Conservation (phyloP, 257 asterid species). For the Galeopsis tetrahit region DNA sequence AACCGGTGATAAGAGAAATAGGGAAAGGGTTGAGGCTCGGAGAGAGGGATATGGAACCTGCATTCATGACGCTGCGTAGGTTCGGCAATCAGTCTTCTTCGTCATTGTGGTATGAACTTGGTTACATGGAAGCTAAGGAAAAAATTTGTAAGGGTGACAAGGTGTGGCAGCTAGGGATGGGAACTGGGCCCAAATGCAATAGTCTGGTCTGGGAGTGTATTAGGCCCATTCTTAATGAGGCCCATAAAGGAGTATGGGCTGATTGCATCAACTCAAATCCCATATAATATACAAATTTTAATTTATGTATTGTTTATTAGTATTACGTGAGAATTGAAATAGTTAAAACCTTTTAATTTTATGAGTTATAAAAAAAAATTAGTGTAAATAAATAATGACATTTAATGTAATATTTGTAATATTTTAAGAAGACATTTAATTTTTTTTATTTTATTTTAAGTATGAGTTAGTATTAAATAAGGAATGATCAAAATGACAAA, state of each 20-base stretch:
- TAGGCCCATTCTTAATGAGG: conserved; percentile 56
- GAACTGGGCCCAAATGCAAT: conserved; percentile 76
- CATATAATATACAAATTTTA: too few species aligned
- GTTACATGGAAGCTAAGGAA: conserved; percentile 71
- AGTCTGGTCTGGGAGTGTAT: conserved; percentile 67
- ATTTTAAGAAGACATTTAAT: too few species aligned
- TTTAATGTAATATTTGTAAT: too few species aligned
- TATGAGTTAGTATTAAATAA: too few species aligned
- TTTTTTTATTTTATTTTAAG: too few species aligned
- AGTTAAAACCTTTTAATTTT: too few species aligned
- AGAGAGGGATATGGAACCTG: conserved; percentile 59
- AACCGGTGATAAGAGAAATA: conserved; percentile 67
- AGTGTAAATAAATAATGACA: too few species aligned
- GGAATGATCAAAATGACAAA: too few species aligned
- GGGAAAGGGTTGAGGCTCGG: conserved; percentile 57
- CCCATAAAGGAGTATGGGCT: conserved; percentile 67
- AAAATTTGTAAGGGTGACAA: conserved; percentile 65
- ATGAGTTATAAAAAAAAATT: too few species aligned
- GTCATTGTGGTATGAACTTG: conserved; percentile 75
- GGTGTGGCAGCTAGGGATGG: conserved; percentile 82
- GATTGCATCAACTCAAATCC: conserved; percentile 39
- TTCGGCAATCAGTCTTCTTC: conserved; percentile 76
- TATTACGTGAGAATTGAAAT: too few species aligned
- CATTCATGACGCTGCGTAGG: conserved; percentile 68
- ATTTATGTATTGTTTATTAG: too few species aligned